Evolutionary conservation across 768 basidiomycete species (phyloP).

Genomic region (Trametopsis cervina): DNA sequence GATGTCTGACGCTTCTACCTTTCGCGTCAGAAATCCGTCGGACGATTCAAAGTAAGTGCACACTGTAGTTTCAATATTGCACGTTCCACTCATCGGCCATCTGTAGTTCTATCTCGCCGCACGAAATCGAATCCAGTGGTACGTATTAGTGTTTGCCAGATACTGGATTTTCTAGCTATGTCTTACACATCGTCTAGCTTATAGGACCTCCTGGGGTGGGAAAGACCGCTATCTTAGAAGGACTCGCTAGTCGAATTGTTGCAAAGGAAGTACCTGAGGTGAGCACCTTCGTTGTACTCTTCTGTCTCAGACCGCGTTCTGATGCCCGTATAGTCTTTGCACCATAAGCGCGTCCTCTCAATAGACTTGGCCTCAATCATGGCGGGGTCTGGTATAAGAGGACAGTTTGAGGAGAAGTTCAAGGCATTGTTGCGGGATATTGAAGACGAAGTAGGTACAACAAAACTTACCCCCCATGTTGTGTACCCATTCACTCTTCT

Average conservation of each 20-base stretch:
- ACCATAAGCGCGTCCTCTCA: constrained; percentile 81
- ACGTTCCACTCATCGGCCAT: background rate
- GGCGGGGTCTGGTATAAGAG: constrained; percentile 87
- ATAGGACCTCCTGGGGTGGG: constrained; percentile 88
- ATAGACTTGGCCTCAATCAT: constrained; percentile 80
- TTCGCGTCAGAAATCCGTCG: constrained; percentile 71
- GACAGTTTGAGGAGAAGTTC: constrained; percentile 92
- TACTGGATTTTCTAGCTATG: background rate
- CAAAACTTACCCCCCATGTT: no score
- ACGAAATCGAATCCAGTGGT: constrained; percentile 90
- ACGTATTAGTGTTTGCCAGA: background rate
- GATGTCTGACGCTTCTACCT: background rate
- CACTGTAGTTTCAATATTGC: no score
- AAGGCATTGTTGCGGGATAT: constrained; percentile 87
- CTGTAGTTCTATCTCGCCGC: constrained; percentile 69
- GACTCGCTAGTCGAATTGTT: constrained; percentile 80
- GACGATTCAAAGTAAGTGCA: constrained; percentile 76
- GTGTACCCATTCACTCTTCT: no score
- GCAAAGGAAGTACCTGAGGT: constrained; percentile 90
- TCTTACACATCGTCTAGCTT: constrained; percentile 49
- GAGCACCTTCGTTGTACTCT: constrained; percentile 10
- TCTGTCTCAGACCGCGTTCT: no score
- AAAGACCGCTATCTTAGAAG: constrained; percentile 90
- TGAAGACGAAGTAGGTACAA: constrained; percentile 83
- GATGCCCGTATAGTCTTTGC: no score